Conservation (phyloP, 2,329 filamentous ascomycete genomes). For the Talaromyces funiculosus region DNA sequence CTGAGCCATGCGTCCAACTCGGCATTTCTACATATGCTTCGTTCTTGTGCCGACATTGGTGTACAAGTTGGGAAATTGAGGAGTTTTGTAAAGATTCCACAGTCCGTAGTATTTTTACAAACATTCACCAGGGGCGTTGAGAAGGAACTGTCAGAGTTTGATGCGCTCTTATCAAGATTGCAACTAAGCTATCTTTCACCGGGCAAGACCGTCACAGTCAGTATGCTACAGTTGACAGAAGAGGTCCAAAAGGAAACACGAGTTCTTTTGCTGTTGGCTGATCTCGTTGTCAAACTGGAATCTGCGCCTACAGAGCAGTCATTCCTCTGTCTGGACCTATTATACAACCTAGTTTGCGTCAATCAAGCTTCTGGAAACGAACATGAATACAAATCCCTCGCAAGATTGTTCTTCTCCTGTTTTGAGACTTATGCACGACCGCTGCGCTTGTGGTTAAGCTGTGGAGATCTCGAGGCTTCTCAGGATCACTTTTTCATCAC, state of each 20-base stretch:
- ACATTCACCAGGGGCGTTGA: conserved; percentile 63
- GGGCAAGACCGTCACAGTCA: conserved; percentile 54
- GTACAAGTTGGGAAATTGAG: conserved; percentile 45
- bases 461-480: conserved; percentile 60
- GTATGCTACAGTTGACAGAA: conserved; percentile 57
- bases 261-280: conserved; percentile 56
- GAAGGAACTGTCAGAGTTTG: conserved; percentile 53
- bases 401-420: conserved; percentile 69
- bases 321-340: conserved; percentile 70
- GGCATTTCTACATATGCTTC: conserved; percentile 28
- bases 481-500: conserved; percentile 73
- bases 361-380: conserved; percentile 65
- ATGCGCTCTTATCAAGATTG: conserved; percentile 52
- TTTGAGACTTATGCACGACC: conserved; percentile 77
- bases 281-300: conserved; percentile 56
- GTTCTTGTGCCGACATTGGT: conserved; percentile 46
- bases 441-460: conserved; percentile 77
- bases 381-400: conserved; percentile 57
- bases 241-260: conserved; percentile 52
- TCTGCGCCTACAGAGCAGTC: conserved; percentile 42
- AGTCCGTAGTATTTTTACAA: conserved; percentile 58
- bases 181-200: conserved; percentile 58
- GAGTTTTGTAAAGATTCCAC: conserved; percentile 41
- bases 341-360: conserved; percentile 65
- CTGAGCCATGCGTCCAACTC: conserved; percentile 29